These are phyloP conservation scores for Trichoderma afroharzianum DNA, from an alignment of 2,329 filamentous ascomycete species.

Conservation along the genomic window DNA sequence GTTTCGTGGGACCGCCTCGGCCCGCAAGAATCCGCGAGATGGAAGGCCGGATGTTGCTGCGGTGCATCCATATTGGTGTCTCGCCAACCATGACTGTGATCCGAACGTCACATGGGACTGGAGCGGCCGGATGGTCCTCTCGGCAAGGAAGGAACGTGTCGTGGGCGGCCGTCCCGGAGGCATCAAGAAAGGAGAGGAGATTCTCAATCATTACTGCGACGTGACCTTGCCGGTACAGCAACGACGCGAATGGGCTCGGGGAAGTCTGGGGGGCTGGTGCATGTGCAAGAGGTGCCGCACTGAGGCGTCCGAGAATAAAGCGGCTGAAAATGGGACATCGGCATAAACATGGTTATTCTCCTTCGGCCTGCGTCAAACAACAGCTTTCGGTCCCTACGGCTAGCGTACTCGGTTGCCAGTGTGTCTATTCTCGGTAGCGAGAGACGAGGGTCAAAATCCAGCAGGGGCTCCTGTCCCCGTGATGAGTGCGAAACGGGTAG, in stretches of 20 bases:
- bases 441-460: not conserved
- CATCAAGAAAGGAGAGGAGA: constrained; percentile 75
- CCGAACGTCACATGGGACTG: constrained; percentile 96
- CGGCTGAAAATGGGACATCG: not conserved
- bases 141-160: constrained; percentile 56
- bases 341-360: not conserved
- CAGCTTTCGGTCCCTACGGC: not conserved
- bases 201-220: constrained; percentile 94
- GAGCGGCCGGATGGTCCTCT: constrained; percentile 73
- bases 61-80: constrained; percentile 92
- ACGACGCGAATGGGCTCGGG: constrained; percentile 82
- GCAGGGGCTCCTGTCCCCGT: not conserved
- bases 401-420: not conserved
- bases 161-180: constrained; percentile 52
- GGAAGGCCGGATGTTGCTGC: constrained; percentile 87
- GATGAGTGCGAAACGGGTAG: not conserved
- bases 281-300: constrained; percentile 78
- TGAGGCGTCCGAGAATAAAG: constrained; percentile 50
- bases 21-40: constrained; percentile 70
- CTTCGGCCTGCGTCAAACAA: not conserved
- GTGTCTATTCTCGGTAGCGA: not conserved
- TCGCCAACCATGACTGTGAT: constrained; percentile 94
- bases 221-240: constrained; percentile 72
- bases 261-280: constrained; percentile 84
- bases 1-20: constrained; percentile 88